A percentile compares a stretch with the other conserved stretches of the same genome.
phyloP scores from a whole-genome alignment of 2,329 filamentous ascomycete genomes.

The Talaromyces sp. region DNA sequence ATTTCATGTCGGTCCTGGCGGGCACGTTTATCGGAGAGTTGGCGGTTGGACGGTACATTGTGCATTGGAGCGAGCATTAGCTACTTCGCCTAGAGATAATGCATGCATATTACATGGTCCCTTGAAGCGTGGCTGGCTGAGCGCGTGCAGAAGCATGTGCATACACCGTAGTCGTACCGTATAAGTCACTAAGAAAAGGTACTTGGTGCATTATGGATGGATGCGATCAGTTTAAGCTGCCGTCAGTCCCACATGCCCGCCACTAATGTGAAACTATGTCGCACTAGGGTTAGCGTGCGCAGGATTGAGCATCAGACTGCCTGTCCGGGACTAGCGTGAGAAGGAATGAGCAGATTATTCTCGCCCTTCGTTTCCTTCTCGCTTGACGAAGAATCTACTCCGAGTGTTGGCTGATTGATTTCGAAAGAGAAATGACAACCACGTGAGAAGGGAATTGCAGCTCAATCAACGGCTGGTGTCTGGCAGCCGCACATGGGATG shows the following conservation, averaged over 20 bases:
- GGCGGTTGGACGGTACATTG: constrained; percentile 66
- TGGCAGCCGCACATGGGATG: neutral
- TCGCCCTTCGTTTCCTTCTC: neutral
- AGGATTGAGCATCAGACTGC: neutral
- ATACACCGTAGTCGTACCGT: too few species aligned
- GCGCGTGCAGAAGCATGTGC: neutral
- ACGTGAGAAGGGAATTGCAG: neutral
- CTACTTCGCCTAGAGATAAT: neutral
- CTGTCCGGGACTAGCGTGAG: constrained; percentile 21
- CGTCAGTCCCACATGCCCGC: neutral
- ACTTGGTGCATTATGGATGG: neutral
- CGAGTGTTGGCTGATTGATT: neutral
- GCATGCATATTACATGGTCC: too few species aligned
- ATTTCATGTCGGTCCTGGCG: constrained; percentile 74
- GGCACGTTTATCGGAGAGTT: constrained; percentile 84
- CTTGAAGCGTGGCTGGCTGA: neutral
- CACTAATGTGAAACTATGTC: neutral
- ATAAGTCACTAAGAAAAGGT: too few species aligned
- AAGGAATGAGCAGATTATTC: constrained; percentile 32
- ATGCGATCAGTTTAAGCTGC: constrained; percentile 4
- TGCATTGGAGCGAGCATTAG: constrained; percentile 48
- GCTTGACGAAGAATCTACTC: too few species aligned
- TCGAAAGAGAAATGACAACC: neutral
- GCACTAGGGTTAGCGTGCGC: neutral
- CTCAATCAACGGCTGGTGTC: neutral